Evolutionary conservation across 225 moss, liverwort and hornwort species (phyloP).

Genomic region (Bryum argenteum): DNA sequence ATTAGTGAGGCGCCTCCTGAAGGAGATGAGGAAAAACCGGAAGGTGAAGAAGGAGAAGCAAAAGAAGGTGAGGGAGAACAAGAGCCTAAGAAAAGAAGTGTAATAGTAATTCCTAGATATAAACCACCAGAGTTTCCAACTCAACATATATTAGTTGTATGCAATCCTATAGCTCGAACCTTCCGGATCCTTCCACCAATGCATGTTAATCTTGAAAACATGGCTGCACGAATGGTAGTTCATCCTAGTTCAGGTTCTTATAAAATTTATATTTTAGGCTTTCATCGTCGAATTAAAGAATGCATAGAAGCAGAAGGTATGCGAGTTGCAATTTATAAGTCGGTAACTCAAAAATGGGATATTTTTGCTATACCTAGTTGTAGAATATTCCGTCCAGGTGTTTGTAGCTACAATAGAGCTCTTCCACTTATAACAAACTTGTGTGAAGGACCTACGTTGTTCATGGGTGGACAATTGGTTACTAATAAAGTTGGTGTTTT

Average conservation of each 20-base stretch:
- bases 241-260: conserved; percentile 40
- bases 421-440: conserved; percentile 45
- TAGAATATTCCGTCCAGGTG: conserved; percentile 37
- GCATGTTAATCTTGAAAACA: conserved; percentile 48
- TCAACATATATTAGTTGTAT: conserved; percentile 50
- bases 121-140: conserved; percentile 39
- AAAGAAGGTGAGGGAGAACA: background rate
- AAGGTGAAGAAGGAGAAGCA: background rate
- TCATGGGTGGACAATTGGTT: conserved; percentile 40
- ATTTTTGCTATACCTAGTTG: conserved; percentile 34
- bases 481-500: conserved; percentile 28
- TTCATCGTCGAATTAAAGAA: conserved; percentile 44
- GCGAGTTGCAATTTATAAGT: conserved; percentile 52
- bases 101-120: conserved; percentile 25
- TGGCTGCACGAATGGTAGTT: conserved; percentile 41
- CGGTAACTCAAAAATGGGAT: conserved; percentile 45
- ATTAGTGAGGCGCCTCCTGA: background rate
- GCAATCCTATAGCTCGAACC: conserved; percentile 46
- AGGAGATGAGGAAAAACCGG: background rate
- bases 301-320: conserved; percentile 49
- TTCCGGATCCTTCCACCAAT: conserved; percentile 55
- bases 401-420: conserved; percentile 35
- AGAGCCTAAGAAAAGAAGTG: conserved; percentile 1
- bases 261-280: conserved; percentile 37
- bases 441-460: conserved; percentile 52